phyloP scores from a whole-genome alignment of 495 filamentous ascomycete species.

The Xylaria castorea region DNA sequence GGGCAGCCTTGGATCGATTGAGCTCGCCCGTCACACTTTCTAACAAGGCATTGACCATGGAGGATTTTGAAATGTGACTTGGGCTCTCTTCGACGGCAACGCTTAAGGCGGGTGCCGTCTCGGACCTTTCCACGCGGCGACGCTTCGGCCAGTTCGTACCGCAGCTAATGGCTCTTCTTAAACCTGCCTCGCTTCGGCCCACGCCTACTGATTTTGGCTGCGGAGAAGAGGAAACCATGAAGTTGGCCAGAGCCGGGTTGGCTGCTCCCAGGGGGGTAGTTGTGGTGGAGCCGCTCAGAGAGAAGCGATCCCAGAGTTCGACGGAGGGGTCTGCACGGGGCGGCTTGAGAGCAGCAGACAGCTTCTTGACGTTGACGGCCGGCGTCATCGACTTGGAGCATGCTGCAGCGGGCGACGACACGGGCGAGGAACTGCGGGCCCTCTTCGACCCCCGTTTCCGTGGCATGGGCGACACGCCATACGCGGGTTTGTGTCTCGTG shows the following conservation, averaged over 20 bases:
- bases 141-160: constrained; percentile 73
- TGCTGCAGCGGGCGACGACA: constrained; percentile 65
- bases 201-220: constrained; percentile 57
- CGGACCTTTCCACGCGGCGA: constrained; percentile 51
- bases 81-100: constrained; percentile 31
- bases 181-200: constrained; percentile 55
- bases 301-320: constrained; percentile 88
- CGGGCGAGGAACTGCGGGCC: constrained; percentile 80
- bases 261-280: constrained; percentile 45
- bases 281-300: constrained; percentile 42
- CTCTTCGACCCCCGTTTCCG: constrained; percentile 69
- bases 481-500: constrained; percentile 40
- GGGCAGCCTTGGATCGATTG: constrained; percentile 38
- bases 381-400: constrained; percentile 40
- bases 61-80: constrained; percentile 53
- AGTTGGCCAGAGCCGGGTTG: constrained; percentile 63
- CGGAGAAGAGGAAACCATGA: constrained; percentile 74
- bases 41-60: constrained; percentile 53
- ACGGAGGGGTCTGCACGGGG: constrained; percentile 81
- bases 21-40: constrained; percentile 52
- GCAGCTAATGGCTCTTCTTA: constrained; percentile 76
- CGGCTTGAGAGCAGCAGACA: constrained; percentile 68
- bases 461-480: constrained; percentile 53
- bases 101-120: constrained; percentile 31
- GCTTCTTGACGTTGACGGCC: constrained; percentile 53